These are phyloP conservation scores for Endothia cerciana DNA, from an alignment of 2,329 filamentous ascomycete genomes.

Conservation along the genomic window DNA sequence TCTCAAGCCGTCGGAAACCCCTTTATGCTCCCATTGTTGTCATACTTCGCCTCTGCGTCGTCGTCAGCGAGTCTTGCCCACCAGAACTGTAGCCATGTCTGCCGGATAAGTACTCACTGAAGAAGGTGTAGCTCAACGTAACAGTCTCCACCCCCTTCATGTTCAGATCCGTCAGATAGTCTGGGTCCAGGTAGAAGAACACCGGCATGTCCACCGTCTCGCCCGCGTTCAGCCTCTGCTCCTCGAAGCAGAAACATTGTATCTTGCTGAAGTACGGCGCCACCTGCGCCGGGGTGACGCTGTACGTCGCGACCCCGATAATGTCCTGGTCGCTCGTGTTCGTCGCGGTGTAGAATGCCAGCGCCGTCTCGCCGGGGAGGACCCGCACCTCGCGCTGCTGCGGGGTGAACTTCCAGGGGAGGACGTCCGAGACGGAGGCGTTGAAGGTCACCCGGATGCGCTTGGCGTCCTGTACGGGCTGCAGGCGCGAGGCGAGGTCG, in stretches of 20 bases:
- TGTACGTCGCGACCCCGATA: constrained; percentile 97
- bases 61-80: constrained; percentile 39
- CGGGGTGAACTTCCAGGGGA: constrained; percentile 96
- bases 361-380: constrained; percentile 90
- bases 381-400: constrained; percentile 97
- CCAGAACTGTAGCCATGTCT: background rate
- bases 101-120: constrained; percentile 69
- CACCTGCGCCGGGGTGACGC: constrained; percentile 92
- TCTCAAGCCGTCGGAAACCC: constrained; percentile 32
- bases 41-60: constrained; percentile 75
- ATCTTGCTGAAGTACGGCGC: constrained; percentile 99
- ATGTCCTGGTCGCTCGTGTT: constrained; percentile 91
- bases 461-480: constrained; percentile 78
- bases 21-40: constrained; percentile 74
- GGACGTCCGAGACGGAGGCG: constrained; percentile 88
- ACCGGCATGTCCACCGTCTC: constrained; percentile 99
- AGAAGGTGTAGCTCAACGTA: constrained; percentile 96
- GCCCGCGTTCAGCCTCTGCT: constrained; percentile 89
- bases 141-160: constrained; percentile 96
- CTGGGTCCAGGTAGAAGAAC: constrained; percentile 98
- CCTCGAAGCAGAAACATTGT: constrained; percentile 99
- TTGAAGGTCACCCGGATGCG: constrained; percentile 96
- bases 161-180: constrained; percentile 86
- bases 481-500: constrained; percentile 76
- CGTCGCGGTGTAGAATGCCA: constrained; percentile 97